Evolutionary conservation across 345 rosid genomes (phyloP), one percentile per base, ranked within the genome.

Genomic region (Murraya koenigii): DNA sequence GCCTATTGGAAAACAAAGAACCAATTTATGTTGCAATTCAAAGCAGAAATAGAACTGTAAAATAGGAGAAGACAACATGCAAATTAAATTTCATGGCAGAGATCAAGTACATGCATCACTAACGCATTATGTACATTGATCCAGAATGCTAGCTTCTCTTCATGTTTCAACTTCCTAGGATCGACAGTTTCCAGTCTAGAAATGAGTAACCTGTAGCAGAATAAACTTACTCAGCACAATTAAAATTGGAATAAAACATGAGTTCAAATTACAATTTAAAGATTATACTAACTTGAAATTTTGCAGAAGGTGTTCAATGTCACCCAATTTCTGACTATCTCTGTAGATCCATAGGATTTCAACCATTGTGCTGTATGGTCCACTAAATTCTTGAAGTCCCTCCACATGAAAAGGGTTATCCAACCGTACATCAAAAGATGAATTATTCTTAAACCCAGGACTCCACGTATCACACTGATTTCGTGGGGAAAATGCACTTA

Each of bases 111-210:
- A 88, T 97, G 99, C 99, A 94, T 97, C 81, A 91, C 95, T 54
- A 94, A 78, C 20, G 97, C 92, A 80, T 97, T 97, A 86, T 97
- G 99, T 75, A 94, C 79, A 63, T 97, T 97, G 82, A 94, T 89
- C 99, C 98, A 97, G 84, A 97, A 97, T 25, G 99, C 97, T 32
- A 97, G 82, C 85, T 92, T 94, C 86, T 96, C 99, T 75, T 89
- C 94, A n/a, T 90, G 92, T 73, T 87, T 89, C 85, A 96, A 77
- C 83, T 84, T 92, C 87, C 88, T 86, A 25, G 93, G 97, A 85
- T 91, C 80, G 0, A 94, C 88, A 66, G 88, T 87, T 85, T 96
- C 97, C 76, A 96, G 68, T 73, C 88, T 92, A 85, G 91, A 84
- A 61, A 96, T 87, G 35, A 92, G 90, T 41, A 92, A 94, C 79